Evolutionary conservation across 2,329 filamentous ascomycete species (phyloP).

Genomic region (Phyllosticta citribraziliensis): DNA sequence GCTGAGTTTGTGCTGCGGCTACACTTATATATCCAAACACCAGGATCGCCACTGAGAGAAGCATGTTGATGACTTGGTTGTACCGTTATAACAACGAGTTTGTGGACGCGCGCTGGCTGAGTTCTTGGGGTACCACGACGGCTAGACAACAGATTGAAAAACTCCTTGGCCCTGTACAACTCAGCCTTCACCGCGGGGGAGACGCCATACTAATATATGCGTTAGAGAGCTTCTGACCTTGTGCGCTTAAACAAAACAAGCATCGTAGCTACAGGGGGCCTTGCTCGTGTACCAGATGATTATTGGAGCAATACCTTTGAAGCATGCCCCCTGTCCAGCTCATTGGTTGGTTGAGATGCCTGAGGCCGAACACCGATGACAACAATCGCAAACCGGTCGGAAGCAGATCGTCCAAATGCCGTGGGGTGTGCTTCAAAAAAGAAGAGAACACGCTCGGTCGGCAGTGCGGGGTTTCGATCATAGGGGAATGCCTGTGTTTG

Average conservation of each 20-base stretch:
- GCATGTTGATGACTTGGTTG: conserved; percentile 14
- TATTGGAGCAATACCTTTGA: not conserved
- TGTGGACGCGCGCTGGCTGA: not conserved
- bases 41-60: conserved; percentile 15
- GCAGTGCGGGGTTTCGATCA: not conserved
- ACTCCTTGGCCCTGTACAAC: not conserved
- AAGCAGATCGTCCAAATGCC: not conserved
- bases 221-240: not conserved
- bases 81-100: not conserved
- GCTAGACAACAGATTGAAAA: not conserved
- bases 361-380: not conserved
- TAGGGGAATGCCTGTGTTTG: not conserved
- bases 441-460: not conserved
- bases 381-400: not conserved
- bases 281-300: not conserved
- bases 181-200: not conserved
- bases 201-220: not conserved
- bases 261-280: not conserved
- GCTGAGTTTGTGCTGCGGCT: conserved; percentile 16
- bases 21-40: conserved; percentile 17
- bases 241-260: not conserved
- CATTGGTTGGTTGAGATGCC: not conserved
- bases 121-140: not conserved
- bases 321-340: not conserved
- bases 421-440: not conserved